Evolutionary conservation across 2,329 filamentous ascomycete species (phyloP), one percentile per base, ranked within the genome.

Genomic region (Penicillium sp.): DNA sequence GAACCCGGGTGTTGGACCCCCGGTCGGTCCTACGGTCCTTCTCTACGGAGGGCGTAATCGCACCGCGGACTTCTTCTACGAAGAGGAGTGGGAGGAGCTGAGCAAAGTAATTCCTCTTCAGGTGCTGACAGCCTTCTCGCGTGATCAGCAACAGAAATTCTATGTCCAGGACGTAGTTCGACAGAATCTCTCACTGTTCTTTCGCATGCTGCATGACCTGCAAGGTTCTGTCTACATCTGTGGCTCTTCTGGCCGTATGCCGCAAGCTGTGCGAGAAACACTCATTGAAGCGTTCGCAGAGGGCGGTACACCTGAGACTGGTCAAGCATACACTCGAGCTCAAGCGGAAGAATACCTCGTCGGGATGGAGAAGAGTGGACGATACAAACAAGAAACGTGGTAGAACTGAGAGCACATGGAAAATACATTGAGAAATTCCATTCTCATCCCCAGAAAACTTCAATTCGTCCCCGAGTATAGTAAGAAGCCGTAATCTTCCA

Each of bases 41-140:
- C 85, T 97, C 67, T 97, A 89, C 56, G 93, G 93, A 9, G 89
- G 87, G 55, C 83, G 93, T 29, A 94, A 88, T 59, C 70, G 75
- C 9, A 60, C 72, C 0, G 80, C 84, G 0, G 93, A 98, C 65
- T 96, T 81, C 69, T 90, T 90, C 70, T 98, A 93, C 65, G 68
- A 75, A 4, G 67, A 83, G 0, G 90, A 97, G 53, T 96, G 90
- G 90, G 60, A 71, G 1, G 36, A 61, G 0, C 55, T 83, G 5
- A 54, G 66, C 5, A 54, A 63, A 1, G 49, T 66, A 1, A 66
- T 76, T 1, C 67, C 71, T 1, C 66, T 87, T 5, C 68, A 74
- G 5, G 75, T 86, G 2, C 71, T 78, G 44, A 77, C 81, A 0
- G 86, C 85, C 0, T 89, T 89, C 62, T 89, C 85, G 3, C 71